A percentile compares a stretch with the other conserved stretches of the same genome.
Conservation (phyloP, 257 asterid species). For the Solanum bukasovii region DNA sequence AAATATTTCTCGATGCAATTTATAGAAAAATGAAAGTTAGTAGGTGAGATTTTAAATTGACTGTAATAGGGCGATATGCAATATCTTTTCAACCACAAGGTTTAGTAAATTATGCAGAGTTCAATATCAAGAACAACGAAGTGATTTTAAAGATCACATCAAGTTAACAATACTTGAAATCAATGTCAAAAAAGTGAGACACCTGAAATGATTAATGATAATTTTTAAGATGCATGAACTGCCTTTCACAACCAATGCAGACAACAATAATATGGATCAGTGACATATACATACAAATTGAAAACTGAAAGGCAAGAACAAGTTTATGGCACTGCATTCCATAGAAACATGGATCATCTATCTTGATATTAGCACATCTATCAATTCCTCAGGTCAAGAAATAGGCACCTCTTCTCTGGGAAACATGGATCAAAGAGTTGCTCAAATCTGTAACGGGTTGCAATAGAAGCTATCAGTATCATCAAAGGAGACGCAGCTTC, state of each 20-base stretch:
- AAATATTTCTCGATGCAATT: not conserved
- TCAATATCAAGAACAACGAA: not conserved
- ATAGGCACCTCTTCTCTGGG: not conserved
- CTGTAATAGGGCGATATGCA: not conserved
- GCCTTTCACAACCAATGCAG: not conserved
- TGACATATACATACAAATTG: not conserved
- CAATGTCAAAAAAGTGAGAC: not conserved
- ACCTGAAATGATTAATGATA: not conserved
- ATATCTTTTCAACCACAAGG: not conserved
- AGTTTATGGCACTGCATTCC: not conserved
- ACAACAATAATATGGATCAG: not conserved
- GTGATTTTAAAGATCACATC: not conserved
- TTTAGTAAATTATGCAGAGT: not conserved
- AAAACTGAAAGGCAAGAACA: not conserved
- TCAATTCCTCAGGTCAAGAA: not conserved
- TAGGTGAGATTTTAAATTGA: not conserved
- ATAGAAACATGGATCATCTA: not conserved
- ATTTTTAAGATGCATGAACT: not conserved
- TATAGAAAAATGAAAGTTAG: too few relatives aligned
- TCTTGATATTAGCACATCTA: not conserved
- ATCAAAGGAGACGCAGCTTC: conserved; percentile 70
- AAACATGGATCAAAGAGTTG: not conserved
- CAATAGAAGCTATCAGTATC: not conserved
- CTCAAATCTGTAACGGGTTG: not conserved
- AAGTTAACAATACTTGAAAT: not conserved